These are phyloP conservation scores for Botrytis deweyae DNA, from an alignment of 2,329 filamentous ascomycete species.

Conservation along the genomic window DNA sequence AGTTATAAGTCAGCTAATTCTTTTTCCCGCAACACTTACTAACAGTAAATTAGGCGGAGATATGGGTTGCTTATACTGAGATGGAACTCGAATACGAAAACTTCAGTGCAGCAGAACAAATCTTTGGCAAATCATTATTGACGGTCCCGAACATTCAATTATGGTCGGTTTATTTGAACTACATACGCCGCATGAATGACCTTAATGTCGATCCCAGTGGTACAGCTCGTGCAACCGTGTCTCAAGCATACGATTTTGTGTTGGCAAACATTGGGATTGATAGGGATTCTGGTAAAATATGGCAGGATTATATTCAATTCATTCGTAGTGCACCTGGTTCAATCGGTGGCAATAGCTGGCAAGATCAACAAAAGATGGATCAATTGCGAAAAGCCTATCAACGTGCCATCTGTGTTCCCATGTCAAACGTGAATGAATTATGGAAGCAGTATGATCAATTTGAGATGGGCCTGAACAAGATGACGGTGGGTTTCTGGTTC, in stretches of 20 bases:
- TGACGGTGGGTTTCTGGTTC: slow-evolving; percentile 61
- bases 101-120: slow-evolving; percentile 72
- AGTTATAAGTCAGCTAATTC: slow-evolving; percentile 56
- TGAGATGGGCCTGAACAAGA: slow-evolving; percentile 90
- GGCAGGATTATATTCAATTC: slow-evolving; percentile 94
- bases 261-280: slow-evolving; percentile 88
- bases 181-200: slow-evolving; percentile 88
- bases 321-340: slow-evolving; percentile 83
- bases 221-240: slow-evolving; percentile 74
- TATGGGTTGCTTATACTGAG: slow-evolving; percentile 85
- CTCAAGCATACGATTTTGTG: slow-evolving; percentile 88
- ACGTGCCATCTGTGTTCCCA: slow-evolving; percentile 83
- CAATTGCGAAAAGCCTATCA: slow-evolving; percentile 89
- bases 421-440: slow-evolving; percentile 74
- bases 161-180: slow-evolving; percentile 93
- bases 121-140: slow-evolving; percentile 79
- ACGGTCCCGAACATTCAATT: slow-evolving; percentile 79
- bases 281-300: slow-evolving; percentile 83
- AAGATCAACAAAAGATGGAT: slow-evolving; percentile 98
- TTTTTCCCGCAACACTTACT: slow-evolving; percentile 34
- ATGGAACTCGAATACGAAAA: slow-evolving; percentile 90
- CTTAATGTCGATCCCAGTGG: slow-evolving; percentile 76
- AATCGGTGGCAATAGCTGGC: slow-evolving; percentile 84
- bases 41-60: slow-evolving; percentile 66
- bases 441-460: slow-evolving; percentile 99